These are phyloP conservation scores for Dictyostelium purpureum DNA, from an alignment of 78 protist species.

Conservation along the genomic window DNA sequence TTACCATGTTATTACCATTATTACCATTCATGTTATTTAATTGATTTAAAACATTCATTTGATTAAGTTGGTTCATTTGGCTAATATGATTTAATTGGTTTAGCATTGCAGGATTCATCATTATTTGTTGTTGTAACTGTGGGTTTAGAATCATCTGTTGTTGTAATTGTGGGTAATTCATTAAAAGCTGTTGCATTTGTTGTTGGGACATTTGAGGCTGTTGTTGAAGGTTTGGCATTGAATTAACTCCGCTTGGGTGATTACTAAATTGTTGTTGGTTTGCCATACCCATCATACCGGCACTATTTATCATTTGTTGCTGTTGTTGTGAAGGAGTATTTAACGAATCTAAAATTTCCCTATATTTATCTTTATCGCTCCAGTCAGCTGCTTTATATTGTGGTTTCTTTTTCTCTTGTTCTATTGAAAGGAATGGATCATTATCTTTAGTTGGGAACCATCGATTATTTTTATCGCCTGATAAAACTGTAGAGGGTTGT, in stretches of 20 bases:
- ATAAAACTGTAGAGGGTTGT: background rate
- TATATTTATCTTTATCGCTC: constrained; percentile 47
- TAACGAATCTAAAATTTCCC: constrained; percentile 40
- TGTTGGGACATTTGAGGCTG: constrained; percentile 20
- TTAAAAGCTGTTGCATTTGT: constrained; percentile 1
- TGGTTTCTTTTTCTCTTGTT: constrained; percentile 53
- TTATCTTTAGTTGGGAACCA: constrained; percentile 77
- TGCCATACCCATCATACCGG: background rate
- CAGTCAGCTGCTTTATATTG: constrained; percentile 68
- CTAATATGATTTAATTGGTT: constrained; percentile 21
- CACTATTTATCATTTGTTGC: background rate
- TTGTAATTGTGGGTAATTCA: constrained; percentile 17
- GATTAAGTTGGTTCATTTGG: constrained; percentile 22
- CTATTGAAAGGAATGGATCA: constrained; percentile 54
- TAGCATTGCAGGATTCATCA: background rate
- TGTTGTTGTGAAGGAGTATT: constrained; percentile 37
- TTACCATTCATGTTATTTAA: constrained; percentile 9
- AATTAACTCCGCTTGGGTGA: background rate
- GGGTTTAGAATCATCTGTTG: background rate
- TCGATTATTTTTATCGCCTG: constrained; percentile 27
- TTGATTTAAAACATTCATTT: constrained; percentile 15
- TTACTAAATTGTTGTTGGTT: background rate
- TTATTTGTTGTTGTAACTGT: background rate
- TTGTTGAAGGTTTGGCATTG: constrained; percentile 12
- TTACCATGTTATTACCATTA: no score